Base-by-base conservation (phyloP, 164 flowering plant genomes). In the Vitis cinerea region DNA sequence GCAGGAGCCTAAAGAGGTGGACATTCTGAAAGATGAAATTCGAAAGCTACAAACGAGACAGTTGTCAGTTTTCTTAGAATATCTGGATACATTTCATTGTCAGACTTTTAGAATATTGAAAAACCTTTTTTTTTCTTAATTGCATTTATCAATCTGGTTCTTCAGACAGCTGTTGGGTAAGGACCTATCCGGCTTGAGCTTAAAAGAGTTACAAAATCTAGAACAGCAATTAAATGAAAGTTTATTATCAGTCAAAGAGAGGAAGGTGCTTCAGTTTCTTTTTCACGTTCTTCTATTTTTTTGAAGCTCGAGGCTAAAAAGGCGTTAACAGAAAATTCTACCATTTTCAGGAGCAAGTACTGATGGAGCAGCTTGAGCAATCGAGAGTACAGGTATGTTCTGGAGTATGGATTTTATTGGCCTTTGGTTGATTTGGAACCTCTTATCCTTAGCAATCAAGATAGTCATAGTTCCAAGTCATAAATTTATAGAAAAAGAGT, bases 171-270 rank as follows among this genome's bases (percentile, higher is more conserved):
- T 92, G 71, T 63, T 76, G 81, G 97, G 97, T 31, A 86, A 86
- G 74, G 96, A 90, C 63, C 80, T 92, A 50, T 68, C 72, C 2
- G 86, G 87, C 50, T 63, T 90, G 84, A 75, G 86, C 76, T 67
- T 86, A 48, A 85, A 85, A 70, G 97, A 92, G n/a, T 65, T 92
- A 76, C 92, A 83, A 57, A 77, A 77, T 50, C 83, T 92, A 17
- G 97, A 92, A 72, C 82, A 86, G 67, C 94, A 90, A 65, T 72
- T 92, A 74, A 86, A 73, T 74, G 90, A 85, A 75, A 88, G 90
- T 61, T 68, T 89, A 17, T 62, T 78, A 53, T 82, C 81, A 44
- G 88, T 90, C 48, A 88, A 85, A 82, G 86, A 86, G 61, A 86
- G 78, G 61, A 92, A 92, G 96, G 97, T 92, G 57, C 30, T 61